These are phyloP conservation scores for Neovahlkampfia damariscottae DNA, from an alignment of 78 protist species.

Conservation along the genomic window DNA sequence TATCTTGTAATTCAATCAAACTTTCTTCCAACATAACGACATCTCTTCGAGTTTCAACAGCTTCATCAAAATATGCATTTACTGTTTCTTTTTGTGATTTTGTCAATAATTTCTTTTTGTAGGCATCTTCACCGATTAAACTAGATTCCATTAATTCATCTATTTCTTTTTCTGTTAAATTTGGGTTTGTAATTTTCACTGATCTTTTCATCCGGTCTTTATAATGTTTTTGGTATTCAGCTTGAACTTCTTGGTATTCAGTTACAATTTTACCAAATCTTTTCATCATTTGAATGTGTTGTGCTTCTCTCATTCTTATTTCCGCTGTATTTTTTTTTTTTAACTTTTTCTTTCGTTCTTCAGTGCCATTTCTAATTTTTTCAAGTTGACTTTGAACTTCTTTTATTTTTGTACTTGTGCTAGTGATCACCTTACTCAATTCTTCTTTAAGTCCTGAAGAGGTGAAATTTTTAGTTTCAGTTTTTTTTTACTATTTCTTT, in stretches of 20 bases:
- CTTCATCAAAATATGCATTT: background rate
- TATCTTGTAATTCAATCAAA: background rate
- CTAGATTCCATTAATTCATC: background rate
- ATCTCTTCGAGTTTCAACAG: background rate
- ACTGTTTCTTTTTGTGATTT: background rate
- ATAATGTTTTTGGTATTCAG: background rate
- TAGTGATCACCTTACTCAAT: too few relatives aligned
- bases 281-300: background rate
- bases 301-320: background rate
- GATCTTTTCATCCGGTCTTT: background rate
- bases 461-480: too few relatives aligned
- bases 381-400: too few relatives aligned
- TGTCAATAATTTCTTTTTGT: too few relatives aligned
- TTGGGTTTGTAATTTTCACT: background rate
- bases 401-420: too few relatives aligned
- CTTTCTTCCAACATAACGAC: background rate
- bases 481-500: too few relatives aligned
- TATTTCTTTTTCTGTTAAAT: background rate
- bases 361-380: too few relatives aligned
- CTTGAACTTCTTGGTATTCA: background rate
- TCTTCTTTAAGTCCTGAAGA: too few relatives aligned
- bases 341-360: too few relatives aligned
- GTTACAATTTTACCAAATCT: background rate
- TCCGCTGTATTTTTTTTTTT: too few relatives aligned
- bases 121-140: too few relatives aligned